Base-by-base conservation (phyloP, 768 basidiomycete genomes). In the Leucosporidium yakuticum region DNA sequence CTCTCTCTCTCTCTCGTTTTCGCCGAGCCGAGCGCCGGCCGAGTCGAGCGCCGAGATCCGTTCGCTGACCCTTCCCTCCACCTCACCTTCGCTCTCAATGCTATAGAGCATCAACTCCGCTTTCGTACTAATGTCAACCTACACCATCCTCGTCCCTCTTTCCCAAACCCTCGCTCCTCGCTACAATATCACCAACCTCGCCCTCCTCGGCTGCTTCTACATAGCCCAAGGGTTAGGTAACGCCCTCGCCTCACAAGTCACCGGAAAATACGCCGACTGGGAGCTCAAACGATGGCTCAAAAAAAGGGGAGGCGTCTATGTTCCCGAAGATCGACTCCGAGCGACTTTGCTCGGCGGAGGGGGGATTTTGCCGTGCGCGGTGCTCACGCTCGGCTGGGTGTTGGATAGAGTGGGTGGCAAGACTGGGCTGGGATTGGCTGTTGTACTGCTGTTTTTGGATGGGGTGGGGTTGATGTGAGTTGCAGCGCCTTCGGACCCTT, bases 161-260 rank as follows among this genome's bases (percentile, higher is more conserved):
- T 60, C 60, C 3, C 31, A 60, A 14, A 69, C 68, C 12, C n/a
- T 67, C 39, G 71, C 64, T 2, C 71, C 68, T 2, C 74, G 77
- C 17, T 80, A 79, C 67, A 60, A 72, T n/a, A 78, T 80, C 68
- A 68, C 68, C 51, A 79, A 79, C 67, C 62, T 73, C 20, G 77
- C 79, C 0, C 50, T 80, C n/a, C 57, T 77, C n/a, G 80, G 79
- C 20, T 70, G 69, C 53, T 73, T 80, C 29, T 80, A 79, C 64
- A 71, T 80, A 32, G 66, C 75, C 2, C 75, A 68, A 34, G 80
- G 80, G 11, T 5, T 63, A 34, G 80, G 80, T 23, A 79, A 79
- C 70, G 67, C 78, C 49, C 61, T 78, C 36, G 78, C 78, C 17
- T 62, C 76, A 0, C 71, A 77, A 34, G 63, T 79, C 49, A 75